Base-by-base conservation (phyloP, 2,329 filamentous ascomycete genomes). In the Colletotrichum simmondsii region DNA sequence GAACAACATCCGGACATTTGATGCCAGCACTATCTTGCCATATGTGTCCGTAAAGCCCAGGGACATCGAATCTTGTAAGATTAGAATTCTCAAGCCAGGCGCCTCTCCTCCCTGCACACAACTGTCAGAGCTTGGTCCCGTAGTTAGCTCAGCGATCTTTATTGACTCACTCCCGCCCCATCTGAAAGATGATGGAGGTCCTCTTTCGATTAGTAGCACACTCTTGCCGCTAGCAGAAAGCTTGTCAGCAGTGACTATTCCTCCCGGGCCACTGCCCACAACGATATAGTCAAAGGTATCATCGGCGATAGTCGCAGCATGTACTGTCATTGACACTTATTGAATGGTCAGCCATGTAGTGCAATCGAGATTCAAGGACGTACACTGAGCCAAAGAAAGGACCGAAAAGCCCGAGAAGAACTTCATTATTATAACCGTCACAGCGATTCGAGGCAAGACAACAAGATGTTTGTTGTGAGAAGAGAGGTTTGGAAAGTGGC, bases 261-360 rank as follows among this genome's bases (percentile, higher is more conserved):
- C 81, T 7, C 80, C 78, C 12, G 81, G 77, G 22, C 82, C 81
- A 30, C 77, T 82, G 52, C 82, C 81, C 1, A 80, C 81, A 8
- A 84, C 78, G 37, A 84, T 83, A 66, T 82, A 82, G 61, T 84
- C 82, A 66, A 81, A 84, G 16, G 35, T 14, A n/a, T 60, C 57
- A n/a, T 35, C 28, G 7, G 24, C 5, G 7, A 35, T 30, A 28
- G 19, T 16, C 6, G 57, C 35, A 60, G 57, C 57, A 19, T 42
- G 30, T 60, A 28, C 3, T 1, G 11, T 35, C 14, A 60, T 19
- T 12, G n/a, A 26, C 5, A 56, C 53, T 56, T 26, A 11, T 22
- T 14, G 8, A 28, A 24, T 14, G 5, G 19, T 28, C 12, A 56
- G 24, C 14, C 5, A 14, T 5, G 12, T 56, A 1, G 3, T 14